Evolutionary conservation across 176 grass and related monocot species (phyloP).

Genomic region (Rhynchospora pubera): DNA sequence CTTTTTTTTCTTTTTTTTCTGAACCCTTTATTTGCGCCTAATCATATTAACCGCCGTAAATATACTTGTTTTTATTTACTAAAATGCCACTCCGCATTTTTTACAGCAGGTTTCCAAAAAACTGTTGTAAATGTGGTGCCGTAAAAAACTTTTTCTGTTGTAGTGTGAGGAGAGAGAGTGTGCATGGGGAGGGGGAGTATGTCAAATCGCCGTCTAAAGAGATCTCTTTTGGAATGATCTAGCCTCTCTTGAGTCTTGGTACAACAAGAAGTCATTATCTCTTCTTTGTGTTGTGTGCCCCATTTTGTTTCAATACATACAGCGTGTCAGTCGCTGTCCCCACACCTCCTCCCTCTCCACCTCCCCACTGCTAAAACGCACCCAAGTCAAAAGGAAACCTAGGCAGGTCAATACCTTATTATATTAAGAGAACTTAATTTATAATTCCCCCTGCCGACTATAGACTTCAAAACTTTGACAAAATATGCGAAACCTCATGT

Average conservation of each 20-base stretch:
- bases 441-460: background rate
- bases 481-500: background rate
- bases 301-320: background rate
- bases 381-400: background rate
- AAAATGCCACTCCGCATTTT: no score
- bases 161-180: background rate
- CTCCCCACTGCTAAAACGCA: background rate
- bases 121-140: no score
- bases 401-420: background rate
- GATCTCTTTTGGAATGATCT: constrained; percentile 15
- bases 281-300: constrained; percentile 12
- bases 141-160: no score
- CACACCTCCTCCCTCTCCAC: no score
- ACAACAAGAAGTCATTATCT: background rate
- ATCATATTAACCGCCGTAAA: no score
- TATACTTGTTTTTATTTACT: no score
- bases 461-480: background rate
- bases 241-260: background rate
- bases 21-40: no score
- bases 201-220: constrained; percentile 15
- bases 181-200: background rate
- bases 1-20: no score
- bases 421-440: background rate
- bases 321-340: background rate
- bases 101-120: no score